A percentile compares a stretch with the other conserved stretches of the same genome.
phyloP scores from a whole-genome alignment of 805 yeast genomes.

The Helenozyma rhizophorensis region DNA sequence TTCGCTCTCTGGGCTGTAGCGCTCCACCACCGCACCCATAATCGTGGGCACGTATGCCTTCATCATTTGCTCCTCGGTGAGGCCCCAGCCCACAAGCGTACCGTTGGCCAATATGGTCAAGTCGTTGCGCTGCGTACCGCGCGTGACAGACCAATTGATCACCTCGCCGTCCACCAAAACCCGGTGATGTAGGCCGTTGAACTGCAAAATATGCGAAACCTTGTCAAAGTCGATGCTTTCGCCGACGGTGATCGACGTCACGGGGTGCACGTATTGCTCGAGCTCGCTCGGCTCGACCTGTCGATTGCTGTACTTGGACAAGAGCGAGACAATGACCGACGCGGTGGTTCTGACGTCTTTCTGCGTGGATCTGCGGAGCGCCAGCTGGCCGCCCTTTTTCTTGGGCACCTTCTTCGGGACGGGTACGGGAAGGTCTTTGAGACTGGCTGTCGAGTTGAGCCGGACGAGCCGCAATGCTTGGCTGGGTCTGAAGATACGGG shows the following conservation, averaged over 20 bases:
- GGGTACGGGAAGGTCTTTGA: not conserved
- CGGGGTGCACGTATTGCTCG: constrained; percentile 37
- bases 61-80: constrained; percentile 50
- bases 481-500: not conserved
- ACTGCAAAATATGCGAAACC: constrained; percentile 33
- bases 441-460: not conserved
- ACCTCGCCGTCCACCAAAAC: constrained; percentile 65
- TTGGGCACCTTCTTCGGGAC: constrained; percentile 3
- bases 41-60: constrained; percentile 51
- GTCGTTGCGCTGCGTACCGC: constrained; percentile 39
- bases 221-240: constrained; percentile 61
- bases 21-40: constrained; percentile 38
- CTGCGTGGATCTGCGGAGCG: constrained; percentile 21
- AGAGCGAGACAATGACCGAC: constrained; percentile 12
- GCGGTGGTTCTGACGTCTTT: constrained; percentile 15
- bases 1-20: constrained; percentile 62
- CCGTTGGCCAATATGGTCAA: constrained; percentile 73
- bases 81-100: constrained; percentile 80
- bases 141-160: constrained; percentile 38
- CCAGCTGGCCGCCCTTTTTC: constrained; percentile 6
- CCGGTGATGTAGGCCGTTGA: constrained; percentile 18
- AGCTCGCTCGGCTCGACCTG: constrained; percentile 20
- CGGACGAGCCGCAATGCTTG: not conserved
- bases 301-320: constrained; percentile 12
- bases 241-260: constrained; percentile 68